Conservation (phyloP, 768 basidiomycete species). For the Tricholoma terreum region DNA sequence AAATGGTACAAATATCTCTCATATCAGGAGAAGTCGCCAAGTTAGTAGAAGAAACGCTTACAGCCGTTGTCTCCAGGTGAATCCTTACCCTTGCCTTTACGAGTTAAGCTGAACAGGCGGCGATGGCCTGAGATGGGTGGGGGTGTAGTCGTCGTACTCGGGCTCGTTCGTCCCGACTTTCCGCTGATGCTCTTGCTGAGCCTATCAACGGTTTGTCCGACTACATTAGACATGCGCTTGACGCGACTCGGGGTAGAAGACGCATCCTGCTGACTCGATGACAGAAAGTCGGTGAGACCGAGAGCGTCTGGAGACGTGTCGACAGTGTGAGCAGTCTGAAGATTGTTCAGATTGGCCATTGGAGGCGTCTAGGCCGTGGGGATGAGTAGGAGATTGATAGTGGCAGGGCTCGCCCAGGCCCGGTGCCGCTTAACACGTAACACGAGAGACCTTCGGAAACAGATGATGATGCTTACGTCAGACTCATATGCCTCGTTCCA, state of each 20-base stretch:
- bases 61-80: slow-evolving; percentile 32
- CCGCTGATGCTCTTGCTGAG: slow-evolving; percentile 57
- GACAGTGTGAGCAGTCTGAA: slow-evolving; percentile 25
- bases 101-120: slow-evolving; percentile 54
- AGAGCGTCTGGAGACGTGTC: slow-evolving; percentile 34
- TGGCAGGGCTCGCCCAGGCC: neutral
- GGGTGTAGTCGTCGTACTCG: slow-evolving; percentile 14
- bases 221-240: slow-evolving; percentile 48
- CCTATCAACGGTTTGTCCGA: slow-evolving; percentile 60
- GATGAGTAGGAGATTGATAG: slow-evolving; percentile 3
- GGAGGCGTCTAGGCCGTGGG: slow-evolving; percentile 7
- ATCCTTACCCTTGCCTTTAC: slow-evolving; percentile 49
- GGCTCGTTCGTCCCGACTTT: slow-evolving; percentile 29
- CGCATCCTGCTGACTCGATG: slow-evolving; percentile 24
- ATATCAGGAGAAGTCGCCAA: slow-evolving; percentile 4
- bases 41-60: slow-evolving; percentile 10
- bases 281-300: slow-evolving; percentile 25
- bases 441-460: neutral
- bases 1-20: slow-evolving; percentile 18
- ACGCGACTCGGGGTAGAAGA: slow-evolving; percentile 42
- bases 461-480: neutral
- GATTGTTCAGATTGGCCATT: slow-evolving; percentile 21
- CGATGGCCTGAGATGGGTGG: slow-evolving; percentile 38
- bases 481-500: neutral
- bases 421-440: neutral